Conservation (phyloP, 2,329 filamentous ascomycete genomes). For the Sclerotinia nivalis region DNA sequence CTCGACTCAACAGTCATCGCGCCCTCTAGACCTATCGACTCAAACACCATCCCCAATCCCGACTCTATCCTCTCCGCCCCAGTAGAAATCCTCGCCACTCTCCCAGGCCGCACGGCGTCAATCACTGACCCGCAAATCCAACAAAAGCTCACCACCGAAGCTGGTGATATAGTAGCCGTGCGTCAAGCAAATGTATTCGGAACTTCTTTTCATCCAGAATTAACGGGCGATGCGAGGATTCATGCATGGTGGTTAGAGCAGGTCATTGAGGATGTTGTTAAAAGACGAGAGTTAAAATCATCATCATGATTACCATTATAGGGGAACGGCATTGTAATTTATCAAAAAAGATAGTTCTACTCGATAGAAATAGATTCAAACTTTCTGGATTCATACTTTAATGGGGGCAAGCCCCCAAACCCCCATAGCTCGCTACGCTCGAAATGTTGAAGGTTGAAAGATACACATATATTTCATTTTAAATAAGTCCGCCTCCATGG, state of each 20-base stretch:
- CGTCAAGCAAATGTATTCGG: slow-evolving; percentile 89
- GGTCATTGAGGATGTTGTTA: slow-evolving; percentile 50
- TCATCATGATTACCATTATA: neutral
- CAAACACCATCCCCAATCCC: slow-evolving; percentile 24
- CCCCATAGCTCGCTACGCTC: neutral
- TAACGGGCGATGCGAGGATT: slow-evolving; percentile 84
- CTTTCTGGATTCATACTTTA: neutral
- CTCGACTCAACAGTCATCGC: slow-evolving; percentile 44
- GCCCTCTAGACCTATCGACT: slow-evolving; percentile 32
- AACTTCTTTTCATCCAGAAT: slow-evolving; percentile 92
- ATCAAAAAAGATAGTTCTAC: neutral
- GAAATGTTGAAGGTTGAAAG: neutral
- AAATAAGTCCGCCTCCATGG: too few relatives aligned
- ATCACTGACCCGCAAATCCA: slow-evolving; percentile 33
- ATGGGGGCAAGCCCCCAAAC: neutral
- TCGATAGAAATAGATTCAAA: neutral
- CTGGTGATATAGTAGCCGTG: slow-evolving; percentile 83
- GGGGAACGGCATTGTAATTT: neutral
- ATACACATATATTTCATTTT: neutral
- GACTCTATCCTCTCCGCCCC: slow-evolving; percentile 32
- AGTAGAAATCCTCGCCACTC: slow-evolving; percentile 55
- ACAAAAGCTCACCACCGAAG: slow-evolving; percentile 44
- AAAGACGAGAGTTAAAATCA: slow-evolving; percentile 22
- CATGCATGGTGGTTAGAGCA: slow-evolving; percentile 91
- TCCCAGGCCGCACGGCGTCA: slow-evolving; percentile 47